Percentiles rank a stretch among this genome's conserved stretches.
These are phyloP conservation scores for Plasmodium knowlesi DNA, from an alignment of 169 alveolate genomes.

Conservation along the genomic window DNA sequence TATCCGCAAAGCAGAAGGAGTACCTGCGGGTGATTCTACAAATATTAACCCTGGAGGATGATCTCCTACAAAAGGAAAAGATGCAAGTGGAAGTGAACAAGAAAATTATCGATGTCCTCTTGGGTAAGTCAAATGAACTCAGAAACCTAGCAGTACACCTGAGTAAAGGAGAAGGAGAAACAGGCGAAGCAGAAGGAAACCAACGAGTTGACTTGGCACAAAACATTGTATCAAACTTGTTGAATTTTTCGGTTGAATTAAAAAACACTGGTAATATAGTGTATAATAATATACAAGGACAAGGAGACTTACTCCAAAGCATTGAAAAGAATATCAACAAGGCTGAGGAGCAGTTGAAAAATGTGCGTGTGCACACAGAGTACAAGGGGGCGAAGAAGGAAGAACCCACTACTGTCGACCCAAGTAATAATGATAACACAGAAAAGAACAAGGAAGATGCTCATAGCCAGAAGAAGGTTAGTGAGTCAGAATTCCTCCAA, in stretches of 20 bases:
- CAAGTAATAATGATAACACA: not conserved
- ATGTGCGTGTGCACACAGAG: slow-evolving; percentile 16
- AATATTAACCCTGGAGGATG: slow-evolving; percentile 25
- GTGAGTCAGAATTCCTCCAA: not conserved
- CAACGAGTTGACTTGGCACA: slow-evolving; percentile 71
- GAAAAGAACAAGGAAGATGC: not conserved
- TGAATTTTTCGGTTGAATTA: slow-evolving; percentile 54
- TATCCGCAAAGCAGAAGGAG: slow-evolving; percentile 26
- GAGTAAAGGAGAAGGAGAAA: slow-evolving; percentile 30
- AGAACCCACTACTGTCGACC: not conserved
- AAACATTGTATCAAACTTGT: slow-evolving; percentile 54
- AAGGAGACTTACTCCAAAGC: slow-evolving; percentile 43
- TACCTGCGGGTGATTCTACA: slow-evolving; percentile 20
- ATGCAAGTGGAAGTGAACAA: slow-evolving; percentile 30
- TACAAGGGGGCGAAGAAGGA: not conserved
- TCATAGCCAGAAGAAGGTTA: not conserved
- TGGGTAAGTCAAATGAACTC: slow-evolving; percentile 53
- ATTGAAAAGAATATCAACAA: slow-evolving; percentile 18
- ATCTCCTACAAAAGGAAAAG: slow-evolving; percentile 45
- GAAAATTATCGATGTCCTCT: slow-evolving; percentile 15
- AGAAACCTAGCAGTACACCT: slow-evolving; percentile 29
- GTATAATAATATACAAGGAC: slow-evolving; percentile 71
- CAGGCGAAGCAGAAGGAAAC: slow-evolving; percentile 18
- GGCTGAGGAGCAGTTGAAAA: slow-evolving; percentile 19
- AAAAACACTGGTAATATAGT: slow-evolving; percentile 75